Base-by-base conservation (phyloP, 106 monocot species). In the Dendrobium catenatum region DNA sequence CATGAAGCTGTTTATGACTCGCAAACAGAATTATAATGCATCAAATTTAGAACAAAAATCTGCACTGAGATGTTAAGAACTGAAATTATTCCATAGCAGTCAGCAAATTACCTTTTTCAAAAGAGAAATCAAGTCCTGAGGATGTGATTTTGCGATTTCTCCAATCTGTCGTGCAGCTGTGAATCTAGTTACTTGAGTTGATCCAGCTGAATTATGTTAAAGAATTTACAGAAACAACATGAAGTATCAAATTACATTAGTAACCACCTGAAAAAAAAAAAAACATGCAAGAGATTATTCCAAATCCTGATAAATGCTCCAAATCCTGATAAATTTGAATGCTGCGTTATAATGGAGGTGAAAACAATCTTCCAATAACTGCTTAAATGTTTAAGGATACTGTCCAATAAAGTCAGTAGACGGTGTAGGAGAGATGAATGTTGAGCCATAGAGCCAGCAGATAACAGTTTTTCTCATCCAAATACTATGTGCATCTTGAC, bases 121-220 rank as follows among this genome's bases (percentile, higher is more conserved):
- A 20, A 98, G 82, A 64, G 95, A 83, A 44, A 75, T 85, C 55
- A 99, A 83, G 51, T 95, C 98, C 66, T 88, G 93, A 83, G 95
- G 95, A 84, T 93, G 91, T 81, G 86, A 95, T 75, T 93, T 99
- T 73, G 93, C 98, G 74, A 99, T 93, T 80, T 99, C 95, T 47
- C 98, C 98, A 86, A 99, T 93, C 83, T 99, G 98, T 54, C 87
- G 89, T 68, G 98, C 98, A 43, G 98, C 98, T 78, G 93, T 85
- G 76, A 95, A 83, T 77, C 98, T 85, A 55, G 98, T 99, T 79
- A 93, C 88, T 90, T 95, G 93, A 78, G 95, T 93, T 64, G 98
- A 99, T 82, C 98, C 98, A 88, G 98, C 97, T 96, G 68, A 19
- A 59, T 73, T 80, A 49, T 55, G 83, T 93, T 68, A 93, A 90